phyloP scores from a whole-genome alignment of 176 grass and related monocot genomes.

The Thinopyrum elongatum region DNA sequence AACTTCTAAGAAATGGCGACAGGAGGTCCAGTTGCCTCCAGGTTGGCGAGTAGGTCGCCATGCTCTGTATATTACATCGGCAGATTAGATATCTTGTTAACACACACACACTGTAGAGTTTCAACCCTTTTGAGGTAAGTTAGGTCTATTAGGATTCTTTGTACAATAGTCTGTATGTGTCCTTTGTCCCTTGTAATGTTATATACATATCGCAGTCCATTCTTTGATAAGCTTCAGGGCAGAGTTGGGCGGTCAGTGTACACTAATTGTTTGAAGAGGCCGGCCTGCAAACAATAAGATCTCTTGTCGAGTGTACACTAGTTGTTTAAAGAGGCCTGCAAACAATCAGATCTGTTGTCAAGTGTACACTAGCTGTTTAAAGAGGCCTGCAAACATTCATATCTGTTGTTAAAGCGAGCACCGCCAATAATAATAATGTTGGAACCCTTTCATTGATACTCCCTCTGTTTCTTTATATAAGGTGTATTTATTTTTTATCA shows the following conservation, averaged over 20 bases:
- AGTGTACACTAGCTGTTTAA: conserved; percentile 40
- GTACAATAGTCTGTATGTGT: conserved; percentile 66
- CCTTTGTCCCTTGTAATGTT: conserved; percentile 55
- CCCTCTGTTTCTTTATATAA: too few species aligned
- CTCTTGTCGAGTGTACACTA: conserved; percentile 26
- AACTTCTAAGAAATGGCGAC: conserved; percentile 1
- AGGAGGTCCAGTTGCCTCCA: conserved; percentile 6
- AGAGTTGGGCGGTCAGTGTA: conserved; percentile 33
- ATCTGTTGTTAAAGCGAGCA: conserved; percentile 28
- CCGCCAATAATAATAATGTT: conserved; percentile 29
- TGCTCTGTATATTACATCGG: conserved; percentile 46
- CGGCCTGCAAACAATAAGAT: neutral
- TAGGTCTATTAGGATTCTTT: conserved; percentile 75
- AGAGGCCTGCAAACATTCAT: conserved; percentile 22
- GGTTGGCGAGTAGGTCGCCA: neutral
- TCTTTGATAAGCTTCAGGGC: conserved; percentile 63
- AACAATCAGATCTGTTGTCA: neutral
- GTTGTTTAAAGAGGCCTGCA: conserved; percentile 31
- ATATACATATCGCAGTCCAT: conserved; percentile 59
- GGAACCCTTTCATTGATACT: neutral
- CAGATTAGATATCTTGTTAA: conserved; percentile 36
- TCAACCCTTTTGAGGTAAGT: conserved; percentile 30
- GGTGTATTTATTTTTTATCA: too few species aligned
- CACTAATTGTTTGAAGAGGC: conserved; percentile 36
- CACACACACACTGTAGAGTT: conserved; percentile 57